Conservation (phyloP, 768 basidiomycete genomes). For the Boletellus ananiceps region DNA sequence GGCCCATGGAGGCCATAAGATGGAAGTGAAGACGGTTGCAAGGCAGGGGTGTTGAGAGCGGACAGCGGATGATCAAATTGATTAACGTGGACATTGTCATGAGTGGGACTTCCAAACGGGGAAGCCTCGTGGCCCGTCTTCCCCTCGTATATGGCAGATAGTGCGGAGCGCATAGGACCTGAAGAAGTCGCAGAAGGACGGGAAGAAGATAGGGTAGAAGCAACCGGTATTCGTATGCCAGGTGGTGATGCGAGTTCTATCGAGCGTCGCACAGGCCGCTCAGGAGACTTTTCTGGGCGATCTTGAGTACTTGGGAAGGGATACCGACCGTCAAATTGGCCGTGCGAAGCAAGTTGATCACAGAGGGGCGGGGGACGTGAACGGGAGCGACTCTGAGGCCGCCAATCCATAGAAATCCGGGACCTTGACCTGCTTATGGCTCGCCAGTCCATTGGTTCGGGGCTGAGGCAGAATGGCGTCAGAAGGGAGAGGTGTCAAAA, state of each 20-base stretch:
- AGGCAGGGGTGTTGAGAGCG: conserved; percentile 42
- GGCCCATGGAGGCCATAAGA: conserved; percentile 63
- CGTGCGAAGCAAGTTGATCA: conserved; percentile 38
- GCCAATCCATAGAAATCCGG: conserved; percentile 89
- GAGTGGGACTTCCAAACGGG: conserved; percentile 36
- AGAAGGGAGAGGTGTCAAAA: conserved; percentile 19
- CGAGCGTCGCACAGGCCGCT: conserved; percentile 21
- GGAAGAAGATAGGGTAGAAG: conserved; percentile 41
- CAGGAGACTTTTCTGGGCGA: conserved; percentile 26
- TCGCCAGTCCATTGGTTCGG: conserved; percentile 87
- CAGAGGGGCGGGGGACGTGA: conserved; percentile 67
- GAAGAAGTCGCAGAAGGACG: conserved; percentile 45
- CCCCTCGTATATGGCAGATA: conserved; percentile 47
- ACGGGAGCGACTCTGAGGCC: conserved; percentile 70
- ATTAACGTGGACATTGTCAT: conserved; percentile 26
- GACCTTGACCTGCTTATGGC: conserved; percentile 88
- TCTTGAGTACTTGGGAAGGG: conserved; percentile 38
- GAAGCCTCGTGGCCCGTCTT: conserved; percentile 32
- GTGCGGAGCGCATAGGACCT: conserved; percentile 36
- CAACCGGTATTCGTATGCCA: conserved; percentile 37
- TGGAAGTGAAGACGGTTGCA: conserved; percentile 71
- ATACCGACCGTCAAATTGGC: conserved; percentile 40
- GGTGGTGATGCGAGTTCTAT: conserved; percentile 23
- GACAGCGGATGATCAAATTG: conserved; percentile 39
- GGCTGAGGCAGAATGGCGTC: conserved; percentile 31